Evolutionary conservation across 352 stramenopile species (phyloP), one percentile per base, ranked within the genome.

Genomic region (Aphanomyces invadans): DNA sequence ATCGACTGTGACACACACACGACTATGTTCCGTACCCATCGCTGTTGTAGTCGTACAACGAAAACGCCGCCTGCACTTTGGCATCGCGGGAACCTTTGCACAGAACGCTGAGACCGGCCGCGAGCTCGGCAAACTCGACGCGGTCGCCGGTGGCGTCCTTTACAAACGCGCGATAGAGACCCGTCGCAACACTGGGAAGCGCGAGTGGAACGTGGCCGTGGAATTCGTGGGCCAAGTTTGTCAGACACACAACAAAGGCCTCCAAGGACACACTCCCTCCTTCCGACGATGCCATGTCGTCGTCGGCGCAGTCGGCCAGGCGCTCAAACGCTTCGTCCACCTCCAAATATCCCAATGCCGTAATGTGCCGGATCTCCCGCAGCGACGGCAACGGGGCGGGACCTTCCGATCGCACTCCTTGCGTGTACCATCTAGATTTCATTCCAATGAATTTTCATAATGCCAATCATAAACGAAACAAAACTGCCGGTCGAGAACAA

Each of bases 281-380:
- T 29, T 28, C 17, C n/a, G n/a, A n/a, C 7, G 36, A 42, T 7
- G 7, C 36, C 7, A 42, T 15, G 25, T 32, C 33, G n/a, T 74
- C 70, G 48, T 76, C 71, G 1, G 71, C 71, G 25, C 36, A 46
- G 21, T 75, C 49, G 21, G 71, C 71, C 66, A 76, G 67, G 17
- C 61, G 32, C 45, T 76, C 71, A 66, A 76, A 76, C 12, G 75
- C 70, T 31, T 76, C 71, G 82, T 69, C 85, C 7, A 95, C 84
- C 39, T 93, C 81, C 28, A 93, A 64, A 25, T 80, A 89, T 12
- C 86, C 86, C 2, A 96, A 64, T 39, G 90, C 91, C 2, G 87
- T 96, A 29, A 94, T 67, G 55, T 81, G 80, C 0, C 85, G 79
- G n/a, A 96, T 83, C 69, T 95, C 81, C 38, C 91, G 79, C 29